Base-by-base conservation (phyloP, 805 yeast species). In the Yamadazyma insecticola region DNA sequence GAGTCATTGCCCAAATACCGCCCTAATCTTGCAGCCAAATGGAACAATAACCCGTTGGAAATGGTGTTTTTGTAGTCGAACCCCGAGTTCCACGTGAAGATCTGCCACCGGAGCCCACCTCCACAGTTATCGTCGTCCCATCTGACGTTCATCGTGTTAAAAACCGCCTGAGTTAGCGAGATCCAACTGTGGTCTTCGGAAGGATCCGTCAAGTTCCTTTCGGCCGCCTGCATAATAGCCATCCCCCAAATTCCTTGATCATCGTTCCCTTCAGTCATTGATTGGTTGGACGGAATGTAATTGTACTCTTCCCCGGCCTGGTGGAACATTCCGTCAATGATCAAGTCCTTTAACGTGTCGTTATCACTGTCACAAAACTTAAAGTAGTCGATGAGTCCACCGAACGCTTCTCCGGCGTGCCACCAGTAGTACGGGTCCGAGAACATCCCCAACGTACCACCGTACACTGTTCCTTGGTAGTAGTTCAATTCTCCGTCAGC, bases 51-150 rank as follows among this genome's bases (percentile, higher is more conserved):
- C 16, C 94, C 96, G 55, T 85, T 88, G n/a, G 90, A 71, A 35
- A 88, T 85, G 18, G 95, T 64, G 55, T 90, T 89, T 57, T 90
- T 89, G 58, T 90, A 89, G 55, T 84, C 81, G 55, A 87, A 89
- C 37, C 97, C 97, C 6, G 84, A 70, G 54, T 90, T 89, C 95
- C 95, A 88, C 34, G 78, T 70, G 62, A 79, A 89, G 47, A 89
- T 89, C 64, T 90, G 97, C 97, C 97, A 90, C 56, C 96, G 70
- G 39, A 90, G 62, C 1, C 97, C 97, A 38, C 97, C 97, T 27
- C 67, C 72, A 60, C 97, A 89, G 31, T 64, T 49, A 4, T 47
- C 53, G 6, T 51, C 43, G 54, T 88, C 96, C 97, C 97, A 89
- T 53, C 96, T 74, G 19, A 67, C 58, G 19, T 82, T 77, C 95